Base-by-base conservation (phyloP, 768 basidiomycete species). In the Infundibulicybe gibba region DNA sequence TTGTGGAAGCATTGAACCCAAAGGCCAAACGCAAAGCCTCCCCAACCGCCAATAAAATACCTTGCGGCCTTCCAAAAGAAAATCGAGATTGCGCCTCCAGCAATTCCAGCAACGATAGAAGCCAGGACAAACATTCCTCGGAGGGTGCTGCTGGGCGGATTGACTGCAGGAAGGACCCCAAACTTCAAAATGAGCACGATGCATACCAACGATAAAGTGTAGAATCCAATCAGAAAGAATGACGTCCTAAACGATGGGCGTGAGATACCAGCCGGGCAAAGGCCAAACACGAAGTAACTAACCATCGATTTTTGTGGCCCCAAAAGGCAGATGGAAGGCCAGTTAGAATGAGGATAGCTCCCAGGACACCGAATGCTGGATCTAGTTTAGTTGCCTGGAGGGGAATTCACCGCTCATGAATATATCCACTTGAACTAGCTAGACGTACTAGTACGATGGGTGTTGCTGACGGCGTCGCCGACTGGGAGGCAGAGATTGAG, bases 281-380 rank as follows among this genome's bases (percentile, higher is more conserved):
- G 47, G 52, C 53, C 53, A 58, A 46, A 42, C 41, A 40, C 40
- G 40, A 49, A 41, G 53, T 51, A 44, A 52, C 77, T 35, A 59
- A 88, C 93, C 94, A 95, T 76, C 93, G 73, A 64, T 97, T 94
- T 76, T 95, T 95, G 70, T 94, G 92, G 16, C 94, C 94, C 69
- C 90, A 85, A 55, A 92, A 91, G 3, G 90, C 88, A 44, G 90
- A 88, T 8, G 92, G 91, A 5, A 94, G 71, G 40, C 94, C 94
- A 8, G 90, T 92, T 41, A 97, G 59, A 54, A 97, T 92, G 61
- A 97, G 81, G 50, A 97, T 66, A 4, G 80, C 88, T 40, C 94
- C 94, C 13, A 94, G 76, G 25, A 94, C 89, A 43, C 84, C 93
- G 65, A 94, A 97, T 13, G 84, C 93, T 20, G 90, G 90, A 58